Base-by-base conservation (phyloP, 805 yeast species). In the Lipomyces starkeyi region DNA sequence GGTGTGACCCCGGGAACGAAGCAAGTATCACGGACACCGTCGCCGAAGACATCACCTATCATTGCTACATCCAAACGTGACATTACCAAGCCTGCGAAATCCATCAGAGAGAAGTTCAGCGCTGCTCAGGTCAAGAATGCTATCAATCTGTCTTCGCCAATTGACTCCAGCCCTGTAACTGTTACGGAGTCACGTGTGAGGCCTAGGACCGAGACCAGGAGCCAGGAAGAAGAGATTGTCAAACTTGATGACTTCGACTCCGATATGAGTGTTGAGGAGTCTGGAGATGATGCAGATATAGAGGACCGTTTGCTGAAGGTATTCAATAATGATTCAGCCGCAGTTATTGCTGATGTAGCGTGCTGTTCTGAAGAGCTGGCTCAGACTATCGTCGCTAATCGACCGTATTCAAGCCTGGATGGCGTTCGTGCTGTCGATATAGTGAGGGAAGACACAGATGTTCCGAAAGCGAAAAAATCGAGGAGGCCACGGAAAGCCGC, bases 341-440 rank as follows among this genome's bases (percentile, higher is more conserved):
- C 87, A 65, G 97, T 93, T 76, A 81, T 95, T 58, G 85, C 89
- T 11, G 98, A 94, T 79, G 86, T 93, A 40, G 87, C 95, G 6
- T 87, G 87, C 35, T 87, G 92, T 60, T 81, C 87, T 0, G 88
- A 91, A 11, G 85, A 83, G 8, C 82, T 86, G 35, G 97, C 97
- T 0, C 84, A 86, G 40, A 70, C 81, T 6, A 80, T 95, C 20
- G 83, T 91, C n/a, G 78, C 83, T 4, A 82, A 83, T 66, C 83
- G 99, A 73, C 98, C 98, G 0, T 94, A 83, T 76, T 71, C 73
- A 0, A 81, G 86, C 27, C 81, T 94, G 27, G 85, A 83, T 64
- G 84, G 82, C 13, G 86, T 93, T 58, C 83, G 89, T 35, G 84
- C 83, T 57, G 83, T 86, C 61, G 86, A 86, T 58, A 86, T 91